Evolutionary conservation across 2,329 filamentous ascomycete genomes (phyloP).

Genomic region (Aspergillus alliaceus): DNA sequence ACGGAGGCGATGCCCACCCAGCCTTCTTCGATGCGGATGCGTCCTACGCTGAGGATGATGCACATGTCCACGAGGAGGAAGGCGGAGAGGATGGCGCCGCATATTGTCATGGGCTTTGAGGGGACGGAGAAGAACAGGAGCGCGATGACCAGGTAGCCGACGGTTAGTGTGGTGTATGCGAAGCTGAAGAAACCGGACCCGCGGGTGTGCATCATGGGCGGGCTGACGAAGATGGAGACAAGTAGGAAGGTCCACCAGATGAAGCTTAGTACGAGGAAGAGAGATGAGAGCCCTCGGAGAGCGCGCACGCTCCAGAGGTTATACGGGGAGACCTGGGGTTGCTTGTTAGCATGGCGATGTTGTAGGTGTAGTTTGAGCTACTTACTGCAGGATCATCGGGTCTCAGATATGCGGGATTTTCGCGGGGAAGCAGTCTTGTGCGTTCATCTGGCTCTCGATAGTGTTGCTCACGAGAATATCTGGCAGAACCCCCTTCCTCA

Average conservation of each 20-base stretch:
- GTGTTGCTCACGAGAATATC: not conserved
- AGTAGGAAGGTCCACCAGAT: conserved; percentile 91
- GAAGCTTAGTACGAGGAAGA: conserved; percentile 74
- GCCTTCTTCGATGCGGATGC: conserved; percentile 78
- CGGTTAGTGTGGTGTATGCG: conserved; percentile 74
- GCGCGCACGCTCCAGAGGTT: conserved; percentile 90
- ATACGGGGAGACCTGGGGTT: conserved; percentile 72
- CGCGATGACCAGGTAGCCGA: conserved; percentile 72
- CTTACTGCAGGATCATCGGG: conserved; percentile 79
- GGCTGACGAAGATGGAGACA: conserved; percentile 87
- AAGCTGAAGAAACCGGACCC: conserved; percentile 94
- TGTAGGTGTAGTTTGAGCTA: not conserved
- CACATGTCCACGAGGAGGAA: conserved; percentile 74
- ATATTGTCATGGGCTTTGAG: conserved; percentile 73
- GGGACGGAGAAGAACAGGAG: conserved; percentile 87
- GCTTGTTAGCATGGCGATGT: not conserved
- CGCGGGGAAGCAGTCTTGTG: conserved; percentile 69
- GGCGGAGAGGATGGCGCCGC: conserved; percentile 66
- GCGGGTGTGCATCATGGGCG: conserved; percentile 78
- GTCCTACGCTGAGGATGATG: conserved; percentile 72
- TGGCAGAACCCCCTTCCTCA: not conserved
- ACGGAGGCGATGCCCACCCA: conserved; percentile 89
- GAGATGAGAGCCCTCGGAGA: conserved; percentile 72
- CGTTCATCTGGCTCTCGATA: conserved; percentile 56
- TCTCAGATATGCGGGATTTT: conserved; percentile 64